phyloP scores from a whole-genome alignment of 345 rosid genomes.

The Eucalyptus grandis region DNA sequence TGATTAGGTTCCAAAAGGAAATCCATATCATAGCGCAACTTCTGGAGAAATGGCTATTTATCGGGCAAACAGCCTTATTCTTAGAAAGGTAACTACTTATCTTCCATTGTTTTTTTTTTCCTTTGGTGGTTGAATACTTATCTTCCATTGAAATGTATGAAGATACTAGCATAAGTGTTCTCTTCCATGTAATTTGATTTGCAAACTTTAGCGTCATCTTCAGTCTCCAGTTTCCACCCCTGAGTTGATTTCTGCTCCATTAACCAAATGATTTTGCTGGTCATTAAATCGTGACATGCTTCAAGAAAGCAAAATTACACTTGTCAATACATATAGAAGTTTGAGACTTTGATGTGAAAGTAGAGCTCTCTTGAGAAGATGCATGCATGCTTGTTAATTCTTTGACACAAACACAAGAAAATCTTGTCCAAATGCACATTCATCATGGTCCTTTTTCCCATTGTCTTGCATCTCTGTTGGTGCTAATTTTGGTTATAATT shows the following conservation, averaged over 20 bases:
- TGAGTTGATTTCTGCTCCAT: background rate
- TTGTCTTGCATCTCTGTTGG: background rate
- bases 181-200: background rate
- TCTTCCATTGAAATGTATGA: background rate
- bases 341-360: background rate
- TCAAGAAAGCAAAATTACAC: background rate
- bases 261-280: background rate
- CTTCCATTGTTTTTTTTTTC: too few species aligned
- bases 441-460: background rate
- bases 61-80: slow-evolving; percentile 65
- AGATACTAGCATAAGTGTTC: background rate
- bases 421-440: background rate
- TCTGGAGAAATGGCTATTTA: slow-evolving; percentile 94
- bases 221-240: background rate
- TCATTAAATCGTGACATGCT: background rate
- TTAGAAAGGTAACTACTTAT: slow-evolving; percentile 35
- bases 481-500: background rate
- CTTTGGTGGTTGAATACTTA: background rate
- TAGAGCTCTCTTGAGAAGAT: background rate
- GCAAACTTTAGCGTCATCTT: background rate
- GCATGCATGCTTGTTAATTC: background rate
- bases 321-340: background rate
- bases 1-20: slow-evolving; percentile 74
- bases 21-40: slow-evolving; percentile 93
- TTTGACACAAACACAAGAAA: background rate